Evolutionary conservation across 352 stramenopile species (phyloP).

Genomic region (Blastocystis sp.): DNA sequence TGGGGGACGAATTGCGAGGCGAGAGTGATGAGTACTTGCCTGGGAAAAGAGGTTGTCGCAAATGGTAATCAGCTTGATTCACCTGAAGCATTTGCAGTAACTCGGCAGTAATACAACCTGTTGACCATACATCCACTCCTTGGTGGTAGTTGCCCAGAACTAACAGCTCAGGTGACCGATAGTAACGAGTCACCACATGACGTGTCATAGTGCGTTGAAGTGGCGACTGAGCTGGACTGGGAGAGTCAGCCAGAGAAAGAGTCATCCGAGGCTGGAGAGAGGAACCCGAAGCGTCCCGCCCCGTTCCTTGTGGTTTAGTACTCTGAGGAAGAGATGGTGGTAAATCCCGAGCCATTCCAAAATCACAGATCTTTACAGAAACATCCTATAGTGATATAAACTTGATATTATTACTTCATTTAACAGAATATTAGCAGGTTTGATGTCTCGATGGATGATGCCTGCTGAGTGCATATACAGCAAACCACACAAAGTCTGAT

Average conservation of each 20-base stretch:
- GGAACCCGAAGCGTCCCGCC: background rate
- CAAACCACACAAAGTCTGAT: conserved; percentile 75
- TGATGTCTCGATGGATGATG: conserved; percentile 86
- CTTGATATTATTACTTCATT: background rate
- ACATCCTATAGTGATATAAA: conserved; percentile 7
- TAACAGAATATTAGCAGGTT: conserved; percentile 84
- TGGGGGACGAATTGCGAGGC: background rate
- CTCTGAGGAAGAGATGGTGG: background rate
- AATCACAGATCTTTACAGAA: conserved; percentile 57
- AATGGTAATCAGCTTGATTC: conserved; percentile 60
- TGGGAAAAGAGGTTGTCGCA: conserved; percentile 67
- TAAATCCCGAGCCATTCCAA: conserved; percentile 47
- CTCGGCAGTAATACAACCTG: conserved; percentile 69
- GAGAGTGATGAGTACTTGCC: conserved; percentile 68
- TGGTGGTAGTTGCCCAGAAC: conserved; percentile 72
- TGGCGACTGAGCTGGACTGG: background rate
- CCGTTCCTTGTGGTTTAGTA: background rate
- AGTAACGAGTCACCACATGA: conserved; percentile 86
- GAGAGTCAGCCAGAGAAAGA: background rate
- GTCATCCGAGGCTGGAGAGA: background rate
- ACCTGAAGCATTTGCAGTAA: conserved; percentile 64
- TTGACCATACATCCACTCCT: conserved; percentile 70
- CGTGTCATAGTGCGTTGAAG: conserved; percentile 80
- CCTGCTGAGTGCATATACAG: conserved; percentile 84
- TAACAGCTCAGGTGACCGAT: conserved; percentile 85